Evolutionary conservation across 2,329 filamentous ascomycete genomes (phyloP), one percentile per base, ranked within the genome.

Genomic region (Pseudogymnoascus sp.): DNA sequence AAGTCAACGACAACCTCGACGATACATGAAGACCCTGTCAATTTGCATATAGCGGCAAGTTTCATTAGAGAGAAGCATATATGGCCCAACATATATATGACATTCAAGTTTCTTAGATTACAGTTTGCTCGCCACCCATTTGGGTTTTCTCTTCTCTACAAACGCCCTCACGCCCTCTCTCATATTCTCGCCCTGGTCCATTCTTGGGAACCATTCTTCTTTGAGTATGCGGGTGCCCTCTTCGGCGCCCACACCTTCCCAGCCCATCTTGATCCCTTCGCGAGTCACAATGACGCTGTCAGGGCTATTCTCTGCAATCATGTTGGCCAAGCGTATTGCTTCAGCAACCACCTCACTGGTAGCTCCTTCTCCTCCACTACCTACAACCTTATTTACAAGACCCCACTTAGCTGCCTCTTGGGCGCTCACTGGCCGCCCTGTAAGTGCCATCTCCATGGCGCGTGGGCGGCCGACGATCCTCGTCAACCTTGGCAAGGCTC

Each of bases 211-310:
- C 78, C 86, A 82, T 1, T 80, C 81, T 62, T 84, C 79, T 15
- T 80, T 78, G 63, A 89, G 72, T 66, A 83, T 71, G 65, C 77
- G 77, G 37, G 85, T 90, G 2, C 68, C 72, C 65, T 83, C 80
- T 72, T 86, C 84, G 0, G 86, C 88, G 10, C 86, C 84, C 19
- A 87, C 75, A 0, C 80, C 82, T 69, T 91, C 89, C 88, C 88
- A 92, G 0, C 87, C 89, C 67, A 89, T 75, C 73, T 88, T 83
- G 60, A 95, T 71, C 0, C 89, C 90, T 71, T 87, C 86, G 21
- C 89, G 80, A 65, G 80, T 87, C n/a, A 91, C 87, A 69, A 93
- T 84, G 33, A 93, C 83, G 23, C 87, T 81, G 74, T 95, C 90
- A 1, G 90, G 90, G 68, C 87, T 90, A 74, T 89, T 88, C 64